Percentiles rank a stretch among this genome's conserved stretches.
Conservation (phyloP, 108 stramenopile species). For the Mediolabrus comicus region DNA sequence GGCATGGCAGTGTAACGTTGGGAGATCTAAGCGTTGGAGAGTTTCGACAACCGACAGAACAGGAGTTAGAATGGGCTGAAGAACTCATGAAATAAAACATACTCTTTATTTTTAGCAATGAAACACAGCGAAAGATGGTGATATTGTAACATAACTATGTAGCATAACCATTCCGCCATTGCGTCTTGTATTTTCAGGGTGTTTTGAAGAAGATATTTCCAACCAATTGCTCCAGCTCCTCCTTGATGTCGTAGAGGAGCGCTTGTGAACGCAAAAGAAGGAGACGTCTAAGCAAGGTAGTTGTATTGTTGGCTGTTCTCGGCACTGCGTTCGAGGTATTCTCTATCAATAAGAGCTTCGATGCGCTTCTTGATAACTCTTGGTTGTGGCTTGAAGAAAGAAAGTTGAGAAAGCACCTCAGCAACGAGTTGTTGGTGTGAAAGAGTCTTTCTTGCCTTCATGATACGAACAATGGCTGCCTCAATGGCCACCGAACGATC, state of each 20-base stretch:
- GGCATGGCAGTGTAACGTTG: conserved; percentile 59
- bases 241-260: neutral
- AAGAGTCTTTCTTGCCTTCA: conserved; percentile 99
- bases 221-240: neutral
- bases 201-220: neutral
- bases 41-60: conserved; percentile 52
- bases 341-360: conserved; percentile 93
- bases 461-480: conserved; percentile 99
- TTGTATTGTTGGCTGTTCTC: conserved; percentile 89
- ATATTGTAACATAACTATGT: neutral
- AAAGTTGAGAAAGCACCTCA: conserved; percentile 95
- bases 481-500: conserved; percentile 97
- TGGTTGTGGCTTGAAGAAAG: conserved; percentile 98
- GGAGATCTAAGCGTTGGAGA: conserved; percentile 57
- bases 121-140: neutral
- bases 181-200: neutral
- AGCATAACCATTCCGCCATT: neutral
- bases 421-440: conserved; percentile 96
- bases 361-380: conserved; percentile 93
- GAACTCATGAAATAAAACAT: conserved; percentile 29
- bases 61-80: conserved; percentile 71
- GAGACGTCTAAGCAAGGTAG: conserved; percentile 40
- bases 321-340: conserved; percentile 91
- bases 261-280: neutral
- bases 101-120: neutral